Evolutionary conservation across 1,284 basidiomycete genomes (phyloP), one percentile per base, ranked within the genome.

Genomic region (Cutaneotrichosporon mucoides): DNA sequence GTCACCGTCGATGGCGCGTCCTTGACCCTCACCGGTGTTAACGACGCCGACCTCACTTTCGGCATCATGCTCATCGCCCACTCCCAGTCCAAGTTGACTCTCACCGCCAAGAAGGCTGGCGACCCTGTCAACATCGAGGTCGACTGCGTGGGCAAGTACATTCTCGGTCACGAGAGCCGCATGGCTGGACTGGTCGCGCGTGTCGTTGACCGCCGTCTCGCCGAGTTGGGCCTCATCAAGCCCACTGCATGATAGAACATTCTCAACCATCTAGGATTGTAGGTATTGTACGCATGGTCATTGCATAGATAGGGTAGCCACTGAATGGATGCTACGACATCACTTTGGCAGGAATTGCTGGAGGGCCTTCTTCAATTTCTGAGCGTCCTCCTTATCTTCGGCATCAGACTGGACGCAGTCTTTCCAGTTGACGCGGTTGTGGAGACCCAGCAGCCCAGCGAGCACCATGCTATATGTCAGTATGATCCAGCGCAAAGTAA

Each of bases 61-160:
- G 87, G 88, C 41, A 85, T 99, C 63, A 98, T 98, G 90, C 84
- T 99, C 62, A 96, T 99, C 77, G 86, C 86, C 62, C 94, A 99
- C 77, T 96, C 92, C 37, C 92, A 96, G 72, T 81, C 86, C 68
- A 91, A 88, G 78, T 89, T 97, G 63, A 90, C 92, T 6, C 81
- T 99, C 52, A 84, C 84, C 36, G 81, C 79, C 57, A 97, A 99
- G 79, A 72, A 76, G 9, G 66, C 88, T 0, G 93, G 92, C 0
- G 84, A 86, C 44, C 87, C 83, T 65, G 93, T 98, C 62, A 99
- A 99, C 75, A 86, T 98, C 65, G 95, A 99, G 80, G 91, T 75
- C 49, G 77, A 79, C 63, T 75, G 73, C 49, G 74, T 76, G 1
- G 77, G 77, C 24, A 79, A 79, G 42, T 89, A 89, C 57, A 86